phyloP scores from a whole-genome alignment of 352 stramenopile species.

The Globisporangium cederbergense region DNA sequence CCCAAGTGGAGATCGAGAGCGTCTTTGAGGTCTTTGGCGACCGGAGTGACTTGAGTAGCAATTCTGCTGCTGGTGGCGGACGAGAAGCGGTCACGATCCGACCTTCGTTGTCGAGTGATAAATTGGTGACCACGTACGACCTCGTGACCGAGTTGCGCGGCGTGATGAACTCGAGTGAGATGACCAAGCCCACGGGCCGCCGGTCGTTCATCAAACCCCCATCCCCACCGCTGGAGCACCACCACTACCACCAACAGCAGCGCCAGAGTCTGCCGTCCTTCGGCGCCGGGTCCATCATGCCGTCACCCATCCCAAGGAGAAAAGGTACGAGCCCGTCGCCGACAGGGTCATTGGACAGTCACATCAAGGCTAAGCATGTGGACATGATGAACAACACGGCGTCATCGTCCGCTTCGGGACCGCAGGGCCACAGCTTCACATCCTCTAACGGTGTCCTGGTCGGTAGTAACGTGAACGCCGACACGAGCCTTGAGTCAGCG shows the following conservation, averaged over 20 bases:
- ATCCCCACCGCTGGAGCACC: conserved; percentile 19
- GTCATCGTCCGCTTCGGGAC: conserved; percentile 12
- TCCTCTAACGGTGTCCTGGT: conserved; percentile 16
- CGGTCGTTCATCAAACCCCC: conserved; percentile 30
- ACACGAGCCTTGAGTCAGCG: conserved; percentile 16
- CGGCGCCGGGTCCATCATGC: conserved; percentile 7
- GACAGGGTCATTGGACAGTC: conserved; percentile 7
- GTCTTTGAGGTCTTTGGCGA: conserved; percentile 47
- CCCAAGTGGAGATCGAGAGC: conserved; percentile 45
- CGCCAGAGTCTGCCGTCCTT: conserved; percentile 16
- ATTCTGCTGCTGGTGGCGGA: conserved; percentile 5
- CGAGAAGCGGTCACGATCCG: conserved; percentile 11
- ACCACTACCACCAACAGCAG: conserved; percentile 6
- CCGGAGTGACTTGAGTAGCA: conserved; percentile 17
- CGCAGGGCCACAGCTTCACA: conserved; percentile 14
- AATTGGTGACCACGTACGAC: conserved; percentile 39
- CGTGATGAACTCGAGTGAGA: conserved; percentile 70
- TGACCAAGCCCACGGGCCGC: conserved; percentile 25
- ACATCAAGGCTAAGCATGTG: conserved; percentile 5
- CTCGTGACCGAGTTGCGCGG: conserved; percentile 54
- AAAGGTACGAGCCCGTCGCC: conserved; percentile 10
- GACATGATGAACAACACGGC: conserved; percentile 16
- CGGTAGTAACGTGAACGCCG: conserved; percentile 8
- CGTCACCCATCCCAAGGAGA: conserved; percentile 13
- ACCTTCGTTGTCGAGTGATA: conserved; percentile 16